phyloP scores from a whole-genome alignment of 345 rosid genomes.

The Pistacia vera region DNA sequence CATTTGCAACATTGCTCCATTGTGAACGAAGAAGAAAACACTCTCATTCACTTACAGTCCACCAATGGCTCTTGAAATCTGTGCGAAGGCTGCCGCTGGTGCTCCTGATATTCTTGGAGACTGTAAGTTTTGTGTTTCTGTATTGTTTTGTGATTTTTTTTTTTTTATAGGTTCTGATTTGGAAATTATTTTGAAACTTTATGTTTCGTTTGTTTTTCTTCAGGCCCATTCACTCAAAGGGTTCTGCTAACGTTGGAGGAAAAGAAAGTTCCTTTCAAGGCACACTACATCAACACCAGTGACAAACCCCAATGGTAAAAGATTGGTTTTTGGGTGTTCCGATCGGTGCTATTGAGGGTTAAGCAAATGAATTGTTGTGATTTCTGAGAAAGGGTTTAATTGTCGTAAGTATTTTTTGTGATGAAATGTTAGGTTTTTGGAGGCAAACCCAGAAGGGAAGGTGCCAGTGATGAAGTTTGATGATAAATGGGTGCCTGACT shows the following conservation, averaged over 20 bases:
- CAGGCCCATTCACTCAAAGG: slow-evolving; percentile 83
- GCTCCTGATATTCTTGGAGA: slow-evolving; percentile 76
- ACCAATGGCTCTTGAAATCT: slow-evolving; percentile 76
- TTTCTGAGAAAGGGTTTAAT: slow-evolving; percentile 6
- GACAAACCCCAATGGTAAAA: slow-evolving; percentile 85
- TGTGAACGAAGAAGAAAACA: no score
- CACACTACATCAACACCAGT: slow-evolving; percentile 52
- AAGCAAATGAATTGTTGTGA: slow-evolving; percentile 18
- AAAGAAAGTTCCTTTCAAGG: slow-evolving; percentile 71
- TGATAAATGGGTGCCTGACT: slow-evolving; percentile 83
- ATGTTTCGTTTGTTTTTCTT: slow-evolving; percentile 1
- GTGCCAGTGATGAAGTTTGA: slow-evolving; percentile 77
- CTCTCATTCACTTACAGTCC: neutral
- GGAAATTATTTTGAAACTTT: neutral
- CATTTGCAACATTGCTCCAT: neutral
- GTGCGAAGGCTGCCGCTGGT: slow-evolving; percentile 83
- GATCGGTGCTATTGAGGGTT: neutral
- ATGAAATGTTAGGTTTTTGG: slow-evolving; percentile 59
- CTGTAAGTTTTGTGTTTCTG: slow-evolving; percentile 41
- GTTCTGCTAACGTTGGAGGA: slow-evolving; percentile 80
- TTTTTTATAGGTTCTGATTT: slow-evolving; percentile 8
- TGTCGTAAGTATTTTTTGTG: neutral
- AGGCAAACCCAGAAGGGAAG: slow-evolving; percentile 81
- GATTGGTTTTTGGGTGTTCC: neutral
- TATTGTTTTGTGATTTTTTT: neutral